phyloP scores from a whole-genome alignment of 202 grass and related monocot species.

The Schoenoplectus tabernaemontani region DNA sequence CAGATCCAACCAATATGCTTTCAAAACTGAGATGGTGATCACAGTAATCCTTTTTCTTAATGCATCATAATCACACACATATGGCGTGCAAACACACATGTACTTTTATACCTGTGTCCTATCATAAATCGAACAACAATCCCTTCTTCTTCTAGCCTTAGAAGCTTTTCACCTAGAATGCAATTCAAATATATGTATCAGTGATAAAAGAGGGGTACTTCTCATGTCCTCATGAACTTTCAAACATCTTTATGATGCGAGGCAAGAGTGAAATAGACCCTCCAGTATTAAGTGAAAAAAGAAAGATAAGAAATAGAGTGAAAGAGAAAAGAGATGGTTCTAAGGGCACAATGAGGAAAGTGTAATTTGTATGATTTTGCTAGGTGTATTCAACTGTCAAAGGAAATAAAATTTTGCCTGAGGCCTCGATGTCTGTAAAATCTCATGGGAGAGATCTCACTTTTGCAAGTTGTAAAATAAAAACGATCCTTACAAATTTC shows the following conservation, averaged over 20 bases:
- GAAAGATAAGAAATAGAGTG: not conserved
- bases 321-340: not conserved
- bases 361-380: no score
- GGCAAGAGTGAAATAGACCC: not conserved
- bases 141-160: conserved; percentile 63
- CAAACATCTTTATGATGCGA: not conserved
- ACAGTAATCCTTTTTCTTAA: not conserved
- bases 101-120: conserved; percentile 62
- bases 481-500: conserved; percentile 7
- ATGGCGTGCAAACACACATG: conserved; percentile 6
- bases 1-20: not conserved
- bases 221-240: not conserved
- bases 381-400: no score
- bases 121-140: conserved; percentile 87
- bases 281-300: not conserved
- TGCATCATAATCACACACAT: conserved; percentile 5
- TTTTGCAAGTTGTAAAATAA: conserved; percentile 10
- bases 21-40: not conserved
- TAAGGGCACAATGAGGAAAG: no score
- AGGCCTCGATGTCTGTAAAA: not conserved
- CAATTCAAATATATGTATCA: not conserved
- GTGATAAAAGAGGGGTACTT: conserved; percentile 23
- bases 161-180: conserved; percentile 50
- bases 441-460: not conserved
- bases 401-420: not conserved